These are phyloP conservation scores for Dactylellina parvicollis DNA, from an alignment of 2,329 filamentous ascomycete genomes.

Conservation along the genomic window DNA sequence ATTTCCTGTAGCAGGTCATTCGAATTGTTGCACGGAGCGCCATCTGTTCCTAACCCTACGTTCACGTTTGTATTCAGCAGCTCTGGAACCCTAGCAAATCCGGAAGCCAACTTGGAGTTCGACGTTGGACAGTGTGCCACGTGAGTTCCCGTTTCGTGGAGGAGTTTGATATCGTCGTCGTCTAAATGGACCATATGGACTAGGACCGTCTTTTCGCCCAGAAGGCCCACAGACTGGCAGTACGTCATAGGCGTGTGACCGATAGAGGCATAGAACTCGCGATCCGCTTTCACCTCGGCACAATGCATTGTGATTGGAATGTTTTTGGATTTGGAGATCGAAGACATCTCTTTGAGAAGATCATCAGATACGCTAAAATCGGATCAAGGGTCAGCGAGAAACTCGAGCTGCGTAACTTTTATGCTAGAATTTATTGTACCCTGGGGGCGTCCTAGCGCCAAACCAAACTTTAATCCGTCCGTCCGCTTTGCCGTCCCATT, in stretches of 20 bases:
- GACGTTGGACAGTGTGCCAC: slow-evolving; percentile 67
- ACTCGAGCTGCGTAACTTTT: not conserved
- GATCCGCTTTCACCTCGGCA: slow-evolving; percentile 60
- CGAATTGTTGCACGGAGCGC: slow-evolving; percentile 64
- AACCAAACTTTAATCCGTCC: slow-evolving; percentile 61
- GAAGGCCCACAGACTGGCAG: slow-evolving; percentile 61
- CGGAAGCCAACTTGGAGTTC: slow-evolving; percentile 67
- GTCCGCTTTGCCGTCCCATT: slow-evolving; percentile 60
- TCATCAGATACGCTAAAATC: slow-evolving; percentile 58
- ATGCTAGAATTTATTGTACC: slow-evolving; percentile 56
- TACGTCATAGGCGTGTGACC: slow-evolving; percentile 63
- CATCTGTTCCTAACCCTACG: slow-evolving; percentile 66
- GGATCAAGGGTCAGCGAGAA: not conserved
- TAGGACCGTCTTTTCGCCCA: slow-evolving; percentile 64
- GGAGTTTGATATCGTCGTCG: slow-evolving; percentile 62
- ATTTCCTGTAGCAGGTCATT: slow-evolving; percentile 64
- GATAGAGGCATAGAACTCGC: slow-evolving; percentile 59
- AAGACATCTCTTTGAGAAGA: slow-evolving; percentile 60
- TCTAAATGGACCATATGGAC: slow-evolving; percentile 68
- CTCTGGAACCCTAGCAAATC: slow-evolving; percentile 65
- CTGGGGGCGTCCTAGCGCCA: slow-evolving; percentile 61
- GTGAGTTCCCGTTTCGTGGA: slow-evolving; percentile 62
- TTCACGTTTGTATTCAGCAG: slow-evolving; percentile 64
- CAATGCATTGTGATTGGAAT: slow-evolving; percentile 62
- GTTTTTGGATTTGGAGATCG: slow-evolving; percentile 58